These are phyloP conservation scores for Alnus glutinosa DNA, from an alignment of 306 rosid species.

Conservation along the genomic window DNA sequence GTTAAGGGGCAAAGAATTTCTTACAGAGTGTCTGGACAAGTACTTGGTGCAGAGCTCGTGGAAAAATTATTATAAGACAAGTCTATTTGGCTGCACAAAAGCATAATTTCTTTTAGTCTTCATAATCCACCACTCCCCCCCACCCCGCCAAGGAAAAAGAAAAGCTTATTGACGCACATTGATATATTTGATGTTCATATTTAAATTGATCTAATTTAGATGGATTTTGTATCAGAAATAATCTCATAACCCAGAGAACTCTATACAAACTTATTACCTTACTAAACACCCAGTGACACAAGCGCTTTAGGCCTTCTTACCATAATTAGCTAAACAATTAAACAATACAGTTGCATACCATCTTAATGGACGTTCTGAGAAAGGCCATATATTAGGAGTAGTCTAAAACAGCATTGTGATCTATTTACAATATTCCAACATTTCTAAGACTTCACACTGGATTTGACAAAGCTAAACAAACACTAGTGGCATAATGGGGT, in stretches of 20 bases:
- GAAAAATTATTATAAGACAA: constrained; percentile 32
- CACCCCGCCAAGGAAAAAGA: too few species aligned
- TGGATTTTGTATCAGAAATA: neutral
- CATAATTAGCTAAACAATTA: neutral
- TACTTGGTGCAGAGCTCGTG: neutral
- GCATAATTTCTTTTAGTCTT: neutral
- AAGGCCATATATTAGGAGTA: too few species aligned
- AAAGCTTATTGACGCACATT: neutral
- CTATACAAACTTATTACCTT: neutral
- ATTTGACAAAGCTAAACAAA: neutral
- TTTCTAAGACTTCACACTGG: neutral
- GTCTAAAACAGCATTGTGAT: neutral
- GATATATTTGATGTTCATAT: neutral
- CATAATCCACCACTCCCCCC: too few species aligned
- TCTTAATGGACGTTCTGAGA: neutral
- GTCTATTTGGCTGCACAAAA: constrained; percentile 21
- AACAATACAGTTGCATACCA: neutral
- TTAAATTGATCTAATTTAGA: neutral
- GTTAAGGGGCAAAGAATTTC: neutral
- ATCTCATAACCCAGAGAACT: neutral
- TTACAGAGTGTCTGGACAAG: constrained; percentile 19
- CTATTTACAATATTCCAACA: neutral
- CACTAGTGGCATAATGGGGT: neutral
- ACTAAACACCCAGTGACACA: neutral
- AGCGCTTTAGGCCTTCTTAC: neutral